Percentiles rank a stretch among this genome's conserved stretches.
phyloP scores from a whole-genome alignment of 2,329 filamentous ascomycete genomes.

The Didymella glomerata region DNA sequence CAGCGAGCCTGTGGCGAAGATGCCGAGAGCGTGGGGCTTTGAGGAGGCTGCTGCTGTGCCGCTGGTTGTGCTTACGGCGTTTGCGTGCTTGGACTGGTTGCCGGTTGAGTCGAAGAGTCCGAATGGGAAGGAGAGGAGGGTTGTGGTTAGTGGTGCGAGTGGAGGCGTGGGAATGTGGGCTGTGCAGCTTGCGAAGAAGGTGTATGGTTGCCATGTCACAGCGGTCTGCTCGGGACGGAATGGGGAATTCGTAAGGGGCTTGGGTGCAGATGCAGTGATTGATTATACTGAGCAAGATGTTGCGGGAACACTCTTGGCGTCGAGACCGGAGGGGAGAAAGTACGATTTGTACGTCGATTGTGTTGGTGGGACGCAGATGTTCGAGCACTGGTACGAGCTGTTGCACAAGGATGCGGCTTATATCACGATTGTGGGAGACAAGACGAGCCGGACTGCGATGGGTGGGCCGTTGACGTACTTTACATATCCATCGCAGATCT shows the following conservation, averaged over 20 bases:
- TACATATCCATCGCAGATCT: slow-evolving; percentile 39
- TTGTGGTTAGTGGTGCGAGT: slow-evolving; percentile 43
- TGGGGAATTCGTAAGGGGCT: slow-evolving; percentile 54
- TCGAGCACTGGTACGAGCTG: slow-evolving; percentile 39
- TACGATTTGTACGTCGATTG: slow-evolving; percentile 61
- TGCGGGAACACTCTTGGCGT: slow-evolving; percentile 43
- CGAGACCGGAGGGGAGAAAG: slow-evolving; percentile 43
- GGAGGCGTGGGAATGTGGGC: slow-evolving; percentile 46
- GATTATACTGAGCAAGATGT: slow-evolving; percentile 47
- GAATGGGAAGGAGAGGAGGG: slow-evolving; percentile 24
- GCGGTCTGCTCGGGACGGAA: slow-evolving; percentile 61
- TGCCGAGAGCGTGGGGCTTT: slow-evolving; percentile 30
- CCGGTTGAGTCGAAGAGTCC: slow-evolving; percentile 20
- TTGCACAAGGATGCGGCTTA: slow-evolving; percentile 52
- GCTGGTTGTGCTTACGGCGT: slow-evolving; percentile 51
- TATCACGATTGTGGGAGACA: slow-evolving; percentile 53
- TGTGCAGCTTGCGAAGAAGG: slow-evolving; percentile 52
- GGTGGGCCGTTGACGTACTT: slow-evolving; percentile 48
- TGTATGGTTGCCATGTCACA: slow-evolving; percentile 54
- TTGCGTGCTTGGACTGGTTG: slow-evolving; percentile 45
- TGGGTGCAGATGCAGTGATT: slow-evolving; percentile 61
- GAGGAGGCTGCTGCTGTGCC: slow-evolving; percentile 44
- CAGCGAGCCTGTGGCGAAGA: slow-evolving; percentile 36
- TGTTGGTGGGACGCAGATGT: slow-evolving; percentile 60
- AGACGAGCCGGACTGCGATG: slow-evolving; percentile 51